Conservation (phyloP, 306 rosid genomes). For the Erythrophleum fordii region DNA sequence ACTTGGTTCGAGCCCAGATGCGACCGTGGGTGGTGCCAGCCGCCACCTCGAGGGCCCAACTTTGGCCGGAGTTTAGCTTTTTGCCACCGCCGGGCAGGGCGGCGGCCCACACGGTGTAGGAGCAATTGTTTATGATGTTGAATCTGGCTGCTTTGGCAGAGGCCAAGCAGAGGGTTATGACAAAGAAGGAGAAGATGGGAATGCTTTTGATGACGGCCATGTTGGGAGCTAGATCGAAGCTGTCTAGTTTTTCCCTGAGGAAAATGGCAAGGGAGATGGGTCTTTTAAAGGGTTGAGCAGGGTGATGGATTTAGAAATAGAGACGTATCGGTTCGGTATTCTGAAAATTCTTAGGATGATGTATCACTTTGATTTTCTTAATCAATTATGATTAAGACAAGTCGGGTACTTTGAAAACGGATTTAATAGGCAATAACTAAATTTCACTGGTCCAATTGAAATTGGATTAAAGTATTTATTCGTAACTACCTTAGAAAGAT, state of each 20-base stretch:
- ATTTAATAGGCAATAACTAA: background rate
- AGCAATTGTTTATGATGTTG: constrained; percentile 45
- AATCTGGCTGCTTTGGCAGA: constrained; percentile 30
- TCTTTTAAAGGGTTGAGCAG: background rate
- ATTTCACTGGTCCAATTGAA: background rate
- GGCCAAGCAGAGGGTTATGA: background rate
- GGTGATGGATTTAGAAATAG: background rate
- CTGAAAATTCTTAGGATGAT: constrained; percentile 2
- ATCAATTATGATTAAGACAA: background rate
- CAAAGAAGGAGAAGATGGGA: background rate
- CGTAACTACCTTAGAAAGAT: background rate
- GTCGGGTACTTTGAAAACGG: background rate
- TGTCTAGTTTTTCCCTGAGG: background rate
- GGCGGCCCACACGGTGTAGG: constrained; percentile 55
- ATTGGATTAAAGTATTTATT: background rate
- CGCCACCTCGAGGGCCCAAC: constrained; percentile 32
- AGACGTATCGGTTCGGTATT: background rate
- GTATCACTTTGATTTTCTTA: background rate
- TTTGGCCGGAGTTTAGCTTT: constrained; percentile 30
- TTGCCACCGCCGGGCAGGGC: constrained; percentile 49
- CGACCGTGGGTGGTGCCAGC: constrained; percentile 37
- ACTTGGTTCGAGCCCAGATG: constrained; percentile 65
- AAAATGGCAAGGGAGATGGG: background rate
- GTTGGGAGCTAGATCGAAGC: background rate
- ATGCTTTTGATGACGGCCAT: constrained; percentile 26